These are phyloP conservation scores for Canavalia ensiformis DNA, from an alignment of 306 rosid genomes.

Conservation along the genomic window DNA sequence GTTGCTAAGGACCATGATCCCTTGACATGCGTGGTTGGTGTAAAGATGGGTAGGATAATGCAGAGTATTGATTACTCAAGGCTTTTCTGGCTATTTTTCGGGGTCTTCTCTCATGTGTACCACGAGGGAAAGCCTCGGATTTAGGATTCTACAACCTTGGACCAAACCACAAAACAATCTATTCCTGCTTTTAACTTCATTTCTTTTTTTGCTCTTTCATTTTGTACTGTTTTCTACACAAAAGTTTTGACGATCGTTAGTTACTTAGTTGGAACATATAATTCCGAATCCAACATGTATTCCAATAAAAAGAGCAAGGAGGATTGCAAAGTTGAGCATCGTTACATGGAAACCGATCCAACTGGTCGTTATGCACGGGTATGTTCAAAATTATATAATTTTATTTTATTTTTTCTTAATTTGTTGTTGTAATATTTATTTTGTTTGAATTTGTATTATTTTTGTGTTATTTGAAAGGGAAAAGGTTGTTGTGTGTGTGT, in stretches of 20 bases:
- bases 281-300: constrained; percentile 52
- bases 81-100: constrained; percentile 74
- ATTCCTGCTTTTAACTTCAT: neutral
- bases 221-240: constrained; percentile 1
- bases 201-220: neutral
- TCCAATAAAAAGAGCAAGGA: constrained; percentile 47
- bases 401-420: neutral
- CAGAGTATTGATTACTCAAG: constrained; percentile 66
- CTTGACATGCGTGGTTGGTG: constrained; percentile 52
- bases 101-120: constrained; percentile 66
- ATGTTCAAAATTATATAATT: constrained; percentile 38
- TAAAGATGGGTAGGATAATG: constrained; percentile 68
- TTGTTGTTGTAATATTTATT: neutral
- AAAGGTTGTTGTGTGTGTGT: neutral
- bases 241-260: constrained; percentile 38
- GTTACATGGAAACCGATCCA: constrained; percentile 79
- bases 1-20: constrained; percentile 58
- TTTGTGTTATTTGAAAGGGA: neutral
- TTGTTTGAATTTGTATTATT: constrained; percentile 10
- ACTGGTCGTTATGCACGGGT: constrained; percentile 86
- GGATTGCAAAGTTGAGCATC: constrained; percentile 47
- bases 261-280: constrained; percentile 27
- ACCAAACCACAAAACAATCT: neutral
- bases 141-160: constrained; percentile 42
- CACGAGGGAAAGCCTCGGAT: constrained; percentile 79